Evolutionary conservation across 2,329 filamentous ascomycete species (phyloP).

Genomic region (Zalaria obscura): DNA sequence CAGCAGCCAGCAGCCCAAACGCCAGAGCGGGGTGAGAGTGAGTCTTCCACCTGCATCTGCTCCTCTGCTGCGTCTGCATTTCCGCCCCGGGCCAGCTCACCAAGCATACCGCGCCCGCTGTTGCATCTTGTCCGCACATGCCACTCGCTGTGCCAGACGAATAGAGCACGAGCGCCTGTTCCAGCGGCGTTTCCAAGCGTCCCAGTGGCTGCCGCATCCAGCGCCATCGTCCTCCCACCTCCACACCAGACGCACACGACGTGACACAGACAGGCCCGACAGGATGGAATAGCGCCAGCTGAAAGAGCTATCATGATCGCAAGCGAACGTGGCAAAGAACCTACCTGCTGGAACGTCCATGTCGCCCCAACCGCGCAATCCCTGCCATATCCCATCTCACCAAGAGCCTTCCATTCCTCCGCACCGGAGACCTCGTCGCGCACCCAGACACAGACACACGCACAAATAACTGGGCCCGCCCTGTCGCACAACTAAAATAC

Average conservation of each 20-base stretch:
- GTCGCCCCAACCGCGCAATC: constrained; percentile 8
- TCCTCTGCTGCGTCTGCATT: no score
- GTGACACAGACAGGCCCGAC: constrained; percentile 5
- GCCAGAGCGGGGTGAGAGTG: no score
- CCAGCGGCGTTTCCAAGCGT: no score
- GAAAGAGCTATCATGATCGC: constrained; percentile 10
- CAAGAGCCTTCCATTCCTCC: constrained; percentile 24
- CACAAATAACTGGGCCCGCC: constrained; percentile 4
- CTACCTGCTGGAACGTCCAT: constrained; percentile 13
- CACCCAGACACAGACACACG: background rate
- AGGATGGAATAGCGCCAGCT: constrained; percentile 9
- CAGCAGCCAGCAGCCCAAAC: no score
- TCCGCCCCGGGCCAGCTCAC: no score
- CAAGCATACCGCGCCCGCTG: no score
- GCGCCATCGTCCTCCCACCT: no score
- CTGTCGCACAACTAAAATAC: constrained; percentile 6
- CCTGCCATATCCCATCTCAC: constrained; percentile 20
- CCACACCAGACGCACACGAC: background rate
- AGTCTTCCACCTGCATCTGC: no score
- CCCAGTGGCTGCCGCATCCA: no score
- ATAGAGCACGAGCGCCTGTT: no score
- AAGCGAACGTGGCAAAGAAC: constrained; percentile 14
- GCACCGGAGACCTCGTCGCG: constrained; percentile 14
- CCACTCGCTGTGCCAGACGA: no score
- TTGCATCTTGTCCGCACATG: no score